A percentile compares a stretch with the other conserved stretches of the same genome.
These are phyloP conservation scores for Pyracantha coccinea DNA, from an alignment of 331 rosid genomes.

Conservation along the genomic window DNA sequence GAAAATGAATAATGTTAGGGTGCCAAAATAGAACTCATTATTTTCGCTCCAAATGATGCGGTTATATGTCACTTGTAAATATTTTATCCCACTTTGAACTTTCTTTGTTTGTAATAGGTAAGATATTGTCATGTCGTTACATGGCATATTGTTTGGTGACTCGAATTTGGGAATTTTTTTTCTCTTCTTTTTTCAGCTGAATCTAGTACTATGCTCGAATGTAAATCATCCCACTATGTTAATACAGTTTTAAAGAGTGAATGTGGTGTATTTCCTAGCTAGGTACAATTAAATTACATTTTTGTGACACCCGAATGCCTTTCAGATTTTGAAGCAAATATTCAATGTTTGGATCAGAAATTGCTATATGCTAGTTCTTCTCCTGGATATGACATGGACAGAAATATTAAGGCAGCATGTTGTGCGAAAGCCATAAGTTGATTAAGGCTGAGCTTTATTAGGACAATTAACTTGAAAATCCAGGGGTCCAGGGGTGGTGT, in stretches of 20 bases:
- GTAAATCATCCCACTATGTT: not conserved
- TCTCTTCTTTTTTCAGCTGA: not conserved
- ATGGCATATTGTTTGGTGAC: not conserved
- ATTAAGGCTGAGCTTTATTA: too few relatives aligned
- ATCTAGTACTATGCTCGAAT: not conserved
- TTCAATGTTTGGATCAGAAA: not conserved
- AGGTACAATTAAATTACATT: not conserved
- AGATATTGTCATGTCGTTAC: not conserved
- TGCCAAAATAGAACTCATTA: not conserved
- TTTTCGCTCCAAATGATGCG: not conserved
- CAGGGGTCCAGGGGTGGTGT: not conserved
- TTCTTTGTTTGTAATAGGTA: not conserved
- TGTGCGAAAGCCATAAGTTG: not conserved
- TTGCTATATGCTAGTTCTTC: not conserved
- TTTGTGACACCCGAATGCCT: not conserved
- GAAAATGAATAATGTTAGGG: not conserved
- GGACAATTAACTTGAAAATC: not conserved
- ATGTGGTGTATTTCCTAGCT: not conserved
- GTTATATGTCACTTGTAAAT: not conserved
- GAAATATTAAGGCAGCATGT: not conserved
- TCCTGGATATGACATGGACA: not conserved
- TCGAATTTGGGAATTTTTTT: too few relatives aligned
- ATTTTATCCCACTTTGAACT: not conserved
- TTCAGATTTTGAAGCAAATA: not conserved
- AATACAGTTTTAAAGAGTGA: not conserved